Base-by-base conservation (phyloP, 345 rosid species). In the Triadica sebifera region DNA sequence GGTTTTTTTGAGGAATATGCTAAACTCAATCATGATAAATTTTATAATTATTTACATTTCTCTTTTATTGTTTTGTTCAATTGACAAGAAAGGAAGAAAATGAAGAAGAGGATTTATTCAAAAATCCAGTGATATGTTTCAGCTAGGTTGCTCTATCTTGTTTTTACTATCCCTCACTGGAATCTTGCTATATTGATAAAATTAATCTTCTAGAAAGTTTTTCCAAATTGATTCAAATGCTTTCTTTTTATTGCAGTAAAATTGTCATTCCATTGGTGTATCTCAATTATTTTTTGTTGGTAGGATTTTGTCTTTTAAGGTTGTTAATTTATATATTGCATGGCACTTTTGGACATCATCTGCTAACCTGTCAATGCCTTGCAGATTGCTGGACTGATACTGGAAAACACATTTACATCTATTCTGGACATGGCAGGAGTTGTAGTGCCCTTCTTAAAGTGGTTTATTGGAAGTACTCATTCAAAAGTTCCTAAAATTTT, bases 401-500 rank as follows among this genome's bases (percentile, higher is more conserved):
- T 95, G 84, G 99, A 95, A 77, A 95, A 95, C 60, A 95, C 99
- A 39, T 95, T 95, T 85, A 91, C 98, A 67, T 95, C 99, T 58
- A 95, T 95, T 86, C 88, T 95, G 77, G 99, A 95, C 82, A 93
- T 95, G 99, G 98, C 96, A 83, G 98, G 98, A 75, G 96, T 95
- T 69, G 72, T 95, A 59, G 78, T 95, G 45, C 99, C 99, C 60
- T 90, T 93, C 84, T 80, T 95, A 74, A 95, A 88, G 92, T 93
- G 94, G 96, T 89, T 95, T 85, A 93, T 95, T 79, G 99, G 99
- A 43, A 85, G 97, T 75, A 87, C 87, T 72, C 83, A 87, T 74
- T 72, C 96, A 43, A 93, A 90, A 83, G 90, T 93, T 84, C 91
- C 87, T 19, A 90, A 87, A 83, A 59, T 91, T 86, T 92, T 95